Conservation (phyloP, 805 yeast species). For the Torulaspora maleeae region DNA sequence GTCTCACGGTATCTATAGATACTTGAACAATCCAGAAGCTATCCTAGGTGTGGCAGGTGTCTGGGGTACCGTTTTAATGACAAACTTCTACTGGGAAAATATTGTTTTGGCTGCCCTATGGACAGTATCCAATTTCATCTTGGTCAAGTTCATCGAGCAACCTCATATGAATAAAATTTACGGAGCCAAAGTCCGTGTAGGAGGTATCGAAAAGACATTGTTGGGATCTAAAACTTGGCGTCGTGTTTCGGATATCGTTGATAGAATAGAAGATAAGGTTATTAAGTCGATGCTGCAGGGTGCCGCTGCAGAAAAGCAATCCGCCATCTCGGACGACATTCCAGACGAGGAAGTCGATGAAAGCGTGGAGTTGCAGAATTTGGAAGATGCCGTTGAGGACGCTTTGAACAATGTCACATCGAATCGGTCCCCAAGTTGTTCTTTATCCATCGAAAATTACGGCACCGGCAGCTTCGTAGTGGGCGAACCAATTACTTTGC, state of each 20-base stretch:
- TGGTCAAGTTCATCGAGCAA: slow-evolving; percentile 69
- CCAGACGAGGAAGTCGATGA: not conserved
- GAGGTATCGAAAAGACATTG: slow-evolving; percentile 47
- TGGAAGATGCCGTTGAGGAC: slow-evolving; percentile 21
- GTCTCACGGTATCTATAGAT: slow-evolving; percentile 76
- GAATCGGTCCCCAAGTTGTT: slow-evolving; percentile 26
- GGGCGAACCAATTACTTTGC: slow-evolving; percentile 45
- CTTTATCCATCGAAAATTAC: slow-evolving; percentile 30
- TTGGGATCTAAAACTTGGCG: slow-evolving; percentile 36
- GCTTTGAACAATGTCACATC: slow-evolving; percentile 20
- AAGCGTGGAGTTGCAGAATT: slow-evolving; percentile 11
- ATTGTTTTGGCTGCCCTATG: slow-evolving; percentile 55
- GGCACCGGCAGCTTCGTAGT: slow-evolving; percentile 33
- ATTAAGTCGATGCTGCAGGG: slow-evolving; percentile 35
- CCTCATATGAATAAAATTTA: slow-evolving; percentile 73
- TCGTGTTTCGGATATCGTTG: slow-evolving; percentile 35
- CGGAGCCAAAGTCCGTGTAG: slow-evolving; percentile 56
- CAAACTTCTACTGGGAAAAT: slow-evolving; percentile 47
- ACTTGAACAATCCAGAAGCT: slow-evolving; percentile 78
- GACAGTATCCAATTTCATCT: slow-evolving; percentile 60
- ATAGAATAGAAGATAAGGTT: slow-evolving; percentile 39
- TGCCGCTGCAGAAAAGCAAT: slow-evolving; percentile 39
- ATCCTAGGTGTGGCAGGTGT: slow-evolving; percentile 72
- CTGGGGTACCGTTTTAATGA: slow-evolving; percentile 64
- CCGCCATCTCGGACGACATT: slow-evolving; percentile 4